phyloP scores from a whole-genome alignment of 352 stramenopile genomes.

The Phytophthora macrochlamydospora region DNA sequence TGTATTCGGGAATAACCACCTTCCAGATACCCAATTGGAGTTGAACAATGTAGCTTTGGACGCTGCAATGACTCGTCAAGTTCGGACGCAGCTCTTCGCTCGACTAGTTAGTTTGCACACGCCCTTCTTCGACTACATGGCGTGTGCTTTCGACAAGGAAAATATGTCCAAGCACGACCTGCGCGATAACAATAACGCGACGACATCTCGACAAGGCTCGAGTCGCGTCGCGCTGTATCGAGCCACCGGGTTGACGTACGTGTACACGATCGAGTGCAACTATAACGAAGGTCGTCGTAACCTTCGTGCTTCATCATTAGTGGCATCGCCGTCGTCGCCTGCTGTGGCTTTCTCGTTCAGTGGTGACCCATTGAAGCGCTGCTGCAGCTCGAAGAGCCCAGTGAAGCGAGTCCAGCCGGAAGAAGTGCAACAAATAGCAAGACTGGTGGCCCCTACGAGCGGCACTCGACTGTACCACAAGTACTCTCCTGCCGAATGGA shows the following conservation, averaged over 20 bases:
- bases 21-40: conserved; percentile 18
- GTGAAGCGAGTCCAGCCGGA: conserved; percentile 11
- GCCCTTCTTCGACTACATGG: conserved; percentile 87
- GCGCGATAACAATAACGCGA: conserved; percentile 58
- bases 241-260: conserved; percentile 70
- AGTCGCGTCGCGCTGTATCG: conserved; percentile 80
- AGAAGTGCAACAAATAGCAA: conserved; percentile 12
- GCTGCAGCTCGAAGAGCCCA: conserved; percentile 15
- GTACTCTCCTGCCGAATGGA: conserved; percentile 71
- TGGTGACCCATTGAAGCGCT: conserved; percentile 2
- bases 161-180: conserved; percentile 79
- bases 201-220: conserved; percentile 65
- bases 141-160: conserved; percentile 81
- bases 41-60: conserved; percentile 16
- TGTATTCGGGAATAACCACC: conserved; percentile 88
- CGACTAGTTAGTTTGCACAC: conserved; percentile 74
- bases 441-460: conserved; percentile 19
- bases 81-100: conserved; percentile 86
- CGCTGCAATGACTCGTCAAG: conserved; percentile 41
- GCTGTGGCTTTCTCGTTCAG: background rate
- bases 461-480: conserved; percentile 58
- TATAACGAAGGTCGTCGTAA: conserved; percentile 83
- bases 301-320: conserved; percentile 32
- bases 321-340: conserved; percentile 16
- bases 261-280: conserved; percentile 94